phyloP scores from a whole-genome alignment of 2,329 filamentous ascomycete genomes.

The Curvularia eragrostidis region DNA sequence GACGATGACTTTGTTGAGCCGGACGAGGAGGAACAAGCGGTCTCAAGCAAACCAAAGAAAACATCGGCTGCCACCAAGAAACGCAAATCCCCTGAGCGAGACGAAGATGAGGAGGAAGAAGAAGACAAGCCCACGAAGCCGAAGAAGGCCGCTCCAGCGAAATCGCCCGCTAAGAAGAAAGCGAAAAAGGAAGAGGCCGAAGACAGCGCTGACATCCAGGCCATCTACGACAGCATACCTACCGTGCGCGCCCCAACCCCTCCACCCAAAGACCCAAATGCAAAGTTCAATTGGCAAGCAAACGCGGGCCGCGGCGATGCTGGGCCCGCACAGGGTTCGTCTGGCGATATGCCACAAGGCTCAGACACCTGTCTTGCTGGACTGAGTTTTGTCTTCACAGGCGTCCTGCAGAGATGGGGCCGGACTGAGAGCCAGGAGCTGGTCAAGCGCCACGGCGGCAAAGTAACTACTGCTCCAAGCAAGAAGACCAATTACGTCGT shows the following conservation, averaged over 20 bases:
- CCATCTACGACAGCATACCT: conserved; percentile 87
- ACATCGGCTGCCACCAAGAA: conserved; percentile 53
- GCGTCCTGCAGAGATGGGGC: conserved; percentile 78
- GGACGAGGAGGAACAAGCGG: conserved; percentile 52
- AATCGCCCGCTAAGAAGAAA: conserved; percentile 63
- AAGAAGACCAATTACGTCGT: conserved; percentile 95
- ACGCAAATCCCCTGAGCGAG: conserved; percentile 63
- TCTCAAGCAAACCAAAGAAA: conserved; percentile 51
- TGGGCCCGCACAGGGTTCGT: conserved; percentile 67
- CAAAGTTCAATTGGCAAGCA: conserved; percentile 79
- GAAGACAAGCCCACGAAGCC: conserved; percentile 59
- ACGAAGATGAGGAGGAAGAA: conserved; percentile 62
- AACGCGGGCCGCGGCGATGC: conserved; percentile 65
- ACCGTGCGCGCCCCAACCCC: conserved; percentile 84
- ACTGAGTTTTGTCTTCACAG: conserved; percentile 93
- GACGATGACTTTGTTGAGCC: conserved; percentile 56
- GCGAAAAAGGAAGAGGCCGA: conserved; percentile 70
- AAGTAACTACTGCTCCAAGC: conserved; percentile 83
- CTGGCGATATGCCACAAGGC: conserved; percentile 76
- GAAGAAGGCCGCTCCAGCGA: conserved; percentile 51
- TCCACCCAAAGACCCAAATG: conserved; percentile 69
- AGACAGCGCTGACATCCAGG: conserved; percentile 76
- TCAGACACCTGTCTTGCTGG: conserved; percentile 89
- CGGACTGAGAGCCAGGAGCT: conserved; percentile 85
- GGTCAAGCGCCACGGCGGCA: conserved; percentile 93